A percentile compares a stretch with the other conserved stretches of the same genome.
These are phyloP conservation scores for Pythium biforme DNA, from an alignment of 352 stramenopile species.

Conservation along the genomic window DNA sequence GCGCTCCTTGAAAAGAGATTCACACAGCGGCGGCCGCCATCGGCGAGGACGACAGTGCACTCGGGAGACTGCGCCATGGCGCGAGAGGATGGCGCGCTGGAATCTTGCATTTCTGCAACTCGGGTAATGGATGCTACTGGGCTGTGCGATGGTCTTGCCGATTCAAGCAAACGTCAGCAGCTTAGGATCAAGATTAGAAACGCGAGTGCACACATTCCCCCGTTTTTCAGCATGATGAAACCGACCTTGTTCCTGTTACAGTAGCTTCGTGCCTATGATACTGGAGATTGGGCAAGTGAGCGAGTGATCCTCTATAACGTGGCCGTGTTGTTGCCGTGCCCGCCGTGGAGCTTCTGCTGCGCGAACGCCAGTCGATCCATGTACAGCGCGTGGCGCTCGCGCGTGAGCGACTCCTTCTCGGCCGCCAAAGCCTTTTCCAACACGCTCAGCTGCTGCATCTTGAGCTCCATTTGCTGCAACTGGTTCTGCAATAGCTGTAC, in stretches of 20 bases:
- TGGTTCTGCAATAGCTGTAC: conserved; percentile 66
- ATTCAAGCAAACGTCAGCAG: too few relatives aligned
- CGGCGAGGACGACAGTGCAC: conserved; percentile 2
- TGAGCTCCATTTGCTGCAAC: conserved; percentile 74
- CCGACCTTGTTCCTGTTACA: conserved; percentile 10
- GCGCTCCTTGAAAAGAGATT: conserved; percentile 5
- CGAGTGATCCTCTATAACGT: conserved; percentile 1
- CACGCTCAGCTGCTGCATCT: conserved; percentile 68
- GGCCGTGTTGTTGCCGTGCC: conserved; percentile 9
- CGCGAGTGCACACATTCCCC: neutral
- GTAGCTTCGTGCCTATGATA: conserved; percentile 2
- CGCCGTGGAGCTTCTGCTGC: conserved; percentile 46
- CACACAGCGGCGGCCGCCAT: neutral
- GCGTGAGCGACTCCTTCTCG: conserved; percentile 58
- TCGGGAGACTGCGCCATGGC: neutral
- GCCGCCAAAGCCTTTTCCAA: conserved; percentile 51
- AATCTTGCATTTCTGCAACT: neutral
- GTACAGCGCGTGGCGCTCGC: conserved; percentile 72
- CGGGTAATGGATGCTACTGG: neutral
- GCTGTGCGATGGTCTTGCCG: neutral
- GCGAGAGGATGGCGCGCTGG: neutral
- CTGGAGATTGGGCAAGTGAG: too few relatives aligned
- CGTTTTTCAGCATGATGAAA: conserved; percentile 6
- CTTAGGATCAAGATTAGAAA: conserved; percentile 8
- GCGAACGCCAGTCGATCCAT: conserved; percentile 65